A percentile compares a stretch with the other conserved stretches of the same genome.
Evolutionary conservation across 2,329 filamentous ascomycete genomes (phyloP).

Genomic region (Ceratocystis colombiana): DNA sequence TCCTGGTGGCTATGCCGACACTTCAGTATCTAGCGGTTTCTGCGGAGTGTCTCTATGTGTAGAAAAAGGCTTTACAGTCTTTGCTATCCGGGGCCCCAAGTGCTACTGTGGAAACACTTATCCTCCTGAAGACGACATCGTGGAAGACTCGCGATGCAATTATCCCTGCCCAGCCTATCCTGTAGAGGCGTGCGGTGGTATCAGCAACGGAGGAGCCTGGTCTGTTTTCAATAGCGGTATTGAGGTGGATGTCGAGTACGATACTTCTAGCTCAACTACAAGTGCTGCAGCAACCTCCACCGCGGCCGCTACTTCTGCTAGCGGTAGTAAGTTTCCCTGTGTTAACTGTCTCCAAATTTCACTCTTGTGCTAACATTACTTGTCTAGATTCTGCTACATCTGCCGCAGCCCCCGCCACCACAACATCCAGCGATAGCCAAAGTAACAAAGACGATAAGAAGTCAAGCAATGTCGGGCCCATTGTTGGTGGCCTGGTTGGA

Average conservation of each 20-base stretch:
- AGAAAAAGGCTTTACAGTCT: constrained; percentile 43
- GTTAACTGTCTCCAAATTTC: neutral
- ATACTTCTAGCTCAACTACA: constrained; percentile 28
- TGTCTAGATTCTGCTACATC: constrained; percentile 25
- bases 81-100: constrained; percentile 50
- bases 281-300: constrained; percentile 27
- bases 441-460: constrained; percentile 27
- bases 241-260: constrained; percentile 34
- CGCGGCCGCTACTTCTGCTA: constrained; percentile 28
- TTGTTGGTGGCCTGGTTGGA: constrained; percentile 79
- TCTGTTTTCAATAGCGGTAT: constrained; percentile 45
- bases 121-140: constrained; percentile 47
- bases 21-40: constrained; percentile 33
- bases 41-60: constrained; percentile 37
- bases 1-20: constrained; percentile 27
- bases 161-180: constrained; percentile 54
- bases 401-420: constrained; percentile 29
- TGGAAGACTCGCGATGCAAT: constrained; percentile 52
- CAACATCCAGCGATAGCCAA: constrained; percentile 24
- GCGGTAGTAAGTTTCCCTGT: constrained; percentile 17
- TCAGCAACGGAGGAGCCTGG: constrained; percentile 31
- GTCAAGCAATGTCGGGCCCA: constrained; percentile 62
- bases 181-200: constrained; percentile 48
- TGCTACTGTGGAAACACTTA: constrained; percentile 67
- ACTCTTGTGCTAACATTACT: constrained; percentile 12